phyloP scores from a whole-genome alignment of 1,284 basidiomycete genomes.

The Ceratobasidium sp. region DNA sequence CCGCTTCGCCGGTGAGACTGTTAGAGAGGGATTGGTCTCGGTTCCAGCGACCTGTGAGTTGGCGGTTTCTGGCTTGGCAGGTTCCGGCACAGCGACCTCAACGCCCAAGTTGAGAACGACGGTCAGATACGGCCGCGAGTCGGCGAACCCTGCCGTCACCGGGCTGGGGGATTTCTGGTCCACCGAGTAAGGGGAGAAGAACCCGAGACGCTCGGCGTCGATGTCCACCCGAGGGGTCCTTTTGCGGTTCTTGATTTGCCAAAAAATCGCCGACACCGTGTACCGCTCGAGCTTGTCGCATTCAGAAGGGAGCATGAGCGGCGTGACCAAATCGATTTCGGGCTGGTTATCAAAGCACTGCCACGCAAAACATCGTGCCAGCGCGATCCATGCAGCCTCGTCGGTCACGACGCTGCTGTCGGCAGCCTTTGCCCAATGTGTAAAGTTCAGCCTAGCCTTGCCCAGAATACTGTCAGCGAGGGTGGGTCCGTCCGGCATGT shows the following conservation, averaged over 20 bases:
- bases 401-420: not conserved
- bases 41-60: not conserved
- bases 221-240: not conserved
- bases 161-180: not conserved
- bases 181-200: not conserved
- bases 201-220: not conserved
- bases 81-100: not conserved
- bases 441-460: not conserved
- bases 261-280: not conserved
- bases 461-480: not conserved
- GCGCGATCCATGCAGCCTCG: not conserved
- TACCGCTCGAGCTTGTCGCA: not conserved
- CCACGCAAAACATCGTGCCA: not conserved
- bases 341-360: not conserved
- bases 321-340: not conserved
- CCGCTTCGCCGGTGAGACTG: not conserved
- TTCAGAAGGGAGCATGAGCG: not conserved
- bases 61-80: no score
- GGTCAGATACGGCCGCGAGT: constrained; percentile 6
- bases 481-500: not conserved
- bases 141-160: not conserved
- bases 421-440: not conserved
- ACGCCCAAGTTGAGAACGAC: constrained; percentile 3
- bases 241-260: not conserved
- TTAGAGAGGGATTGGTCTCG: not conserved